Percentiles rank a stretch among this genome's conserved stretches.
These are phyloP conservation scores for Papiliotrema nemorosa DNA, from an alignment of 1,284 basidiomycete species.

Conservation along the genomic window DNA sequence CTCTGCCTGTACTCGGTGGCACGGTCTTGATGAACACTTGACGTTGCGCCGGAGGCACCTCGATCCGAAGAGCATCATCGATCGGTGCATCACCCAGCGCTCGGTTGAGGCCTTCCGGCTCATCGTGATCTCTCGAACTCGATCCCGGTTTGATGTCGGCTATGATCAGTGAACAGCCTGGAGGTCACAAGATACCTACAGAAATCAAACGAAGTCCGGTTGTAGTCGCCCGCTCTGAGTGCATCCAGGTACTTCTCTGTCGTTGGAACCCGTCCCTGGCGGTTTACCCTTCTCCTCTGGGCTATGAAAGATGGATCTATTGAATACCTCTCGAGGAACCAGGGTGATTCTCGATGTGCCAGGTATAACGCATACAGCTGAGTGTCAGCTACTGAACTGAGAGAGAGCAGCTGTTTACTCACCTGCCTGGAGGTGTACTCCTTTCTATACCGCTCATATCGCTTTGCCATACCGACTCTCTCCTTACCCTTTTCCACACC, in stretches of 20 bases:
- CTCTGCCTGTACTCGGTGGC: conserved; percentile 79
- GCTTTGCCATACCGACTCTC: conserved; percentile 57
- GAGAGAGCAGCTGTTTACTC: too few species aligned
- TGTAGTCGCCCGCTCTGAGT: conserved; percentile 75
- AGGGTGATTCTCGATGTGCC: conserved; percentile 81
- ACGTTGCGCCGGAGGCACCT: conserved; percentile 71
- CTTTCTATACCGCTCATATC: conserved; percentile 89
- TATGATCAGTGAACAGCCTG: conserved; percentile 1
- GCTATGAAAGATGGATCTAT: conserved; percentile 63
- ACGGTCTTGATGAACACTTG: conserved; percentile 93
- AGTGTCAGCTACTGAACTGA: too few species aligned
- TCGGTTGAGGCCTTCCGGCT: conserved; percentile 36
- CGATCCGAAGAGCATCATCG: conserved; percentile 59
- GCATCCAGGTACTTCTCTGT: conserved; percentile 69
- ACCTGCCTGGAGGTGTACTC: conserved; percentile 81
- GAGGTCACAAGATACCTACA: conserved; percentile 26
- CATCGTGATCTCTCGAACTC: conserved; percentile 46
- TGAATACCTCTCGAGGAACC: conserved; percentile 94
- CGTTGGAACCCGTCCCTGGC: conserved; percentile 73
- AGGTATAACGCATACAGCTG: conserved; percentile 81
- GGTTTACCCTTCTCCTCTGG: conserved; percentile 69
- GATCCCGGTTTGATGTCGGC: conserved; percentile 40
- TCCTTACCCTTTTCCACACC: conserved; percentile 41
- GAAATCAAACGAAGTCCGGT: conserved; percentile 55
- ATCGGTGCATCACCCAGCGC: conserved; percentile 53